Base-by-base conservation (phyloP, 345 rosid genomes). In the Populus nigra region DNA sequence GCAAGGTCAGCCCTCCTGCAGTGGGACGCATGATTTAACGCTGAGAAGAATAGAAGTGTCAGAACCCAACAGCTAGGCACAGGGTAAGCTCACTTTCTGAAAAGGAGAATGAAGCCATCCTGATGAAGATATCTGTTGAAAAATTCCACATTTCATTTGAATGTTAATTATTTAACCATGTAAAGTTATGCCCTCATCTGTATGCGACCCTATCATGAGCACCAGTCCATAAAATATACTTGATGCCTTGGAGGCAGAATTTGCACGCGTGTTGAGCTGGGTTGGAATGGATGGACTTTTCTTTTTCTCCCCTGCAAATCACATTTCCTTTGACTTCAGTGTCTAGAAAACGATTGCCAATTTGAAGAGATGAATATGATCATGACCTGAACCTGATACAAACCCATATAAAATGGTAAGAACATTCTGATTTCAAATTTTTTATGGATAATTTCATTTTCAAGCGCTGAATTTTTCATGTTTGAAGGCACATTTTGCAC, bases 231-330 rank as follows among this genome's bases (percentile, higher is more conserved):
- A 33, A 27, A 33, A 35, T 18, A 23, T 76, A 43, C 1, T 5
- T 50, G 29, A 36, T 20, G 45, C 20, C 43, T n/a, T 5, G 4
- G 8, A 25, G 27, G 7, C 17, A 61, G 43, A 66, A 65, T 35
- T 17, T 69, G 73, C 68, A 55, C 39, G 38, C 27, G 67, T 68
- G 76, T 43, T 65, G 23, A 47, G 65, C 62, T 29, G 65, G n/a
- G 59, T 50, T 50, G 22, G 57, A 5, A 27, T 68, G 43, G 18
- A 43, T 27, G 15, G 8, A 11, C 47, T 6, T 31, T 38, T 25
- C 25, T 74, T 50, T 18, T 18, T 18, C 20, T 7, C n/a, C 22
- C 20, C 18, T 41, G 71, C 43, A 76, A 1, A 69, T 70, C 2
- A 3, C 62, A 62, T 27, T 70, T 61, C 38, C 39, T 45, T 62